A percentile compares a stretch with the other conserved stretches of the same genome.
Evolutionary conservation across 1,139 yeast species (phyloP).

Genomic region (Saccharomycopsis hybrid): DNA sequence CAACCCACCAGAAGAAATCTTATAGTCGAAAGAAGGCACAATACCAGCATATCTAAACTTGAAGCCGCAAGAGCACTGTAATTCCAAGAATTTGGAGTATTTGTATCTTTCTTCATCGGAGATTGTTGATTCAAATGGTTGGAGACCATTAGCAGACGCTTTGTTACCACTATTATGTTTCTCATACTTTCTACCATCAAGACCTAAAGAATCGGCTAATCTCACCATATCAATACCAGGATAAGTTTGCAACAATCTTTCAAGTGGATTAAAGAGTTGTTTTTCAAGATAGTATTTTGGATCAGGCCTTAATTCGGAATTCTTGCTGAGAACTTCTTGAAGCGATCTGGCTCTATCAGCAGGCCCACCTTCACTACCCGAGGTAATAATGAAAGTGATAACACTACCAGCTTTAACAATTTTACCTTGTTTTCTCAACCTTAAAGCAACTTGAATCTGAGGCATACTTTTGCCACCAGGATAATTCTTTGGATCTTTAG

Average conservation of each 20-base stretch:
- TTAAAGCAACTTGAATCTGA: constrained; percentile 85
- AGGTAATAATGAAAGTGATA: constrained; percentile 75
- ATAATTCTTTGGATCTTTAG: constrained; percentile 68
- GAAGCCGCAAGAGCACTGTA: constrained; percentile 61
- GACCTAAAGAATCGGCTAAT: constrained; percentile 69
- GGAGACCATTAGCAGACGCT: constrained; percentile 41
- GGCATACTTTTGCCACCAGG: constrained; percentile 85
- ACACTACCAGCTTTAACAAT: constrained; percentile 86
- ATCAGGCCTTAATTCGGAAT: constrained; percentile 57
- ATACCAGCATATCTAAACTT: constrained; percentile 71
- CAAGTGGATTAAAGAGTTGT: constrained; percentile 88
- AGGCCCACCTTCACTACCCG: constrained; percentile 32
- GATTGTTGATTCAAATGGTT: constrained; percentile 76
- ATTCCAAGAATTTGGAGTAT: constrained; percentile 46
- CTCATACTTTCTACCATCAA: constrained; percentile 63
- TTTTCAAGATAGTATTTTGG: constrained; percentile 74
- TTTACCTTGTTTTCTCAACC: constrained; percentile 74
- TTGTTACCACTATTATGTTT: constrained; percentile 37
- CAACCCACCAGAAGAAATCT: constrained; percentile 62
- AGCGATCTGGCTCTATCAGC: constrained; percentile 80
- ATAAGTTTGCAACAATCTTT: constrained; percentile 76
- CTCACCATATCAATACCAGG: constrained; percentile 83
- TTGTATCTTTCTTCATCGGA: constrained; percentile 80
- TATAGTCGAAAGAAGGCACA: constrained; percentile 51
- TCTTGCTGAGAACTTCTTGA: constrained; percentile 56